phyloP scores from a whole-genome alignment of 768 basidiomycete genomes.

The Chiua virens region DNA sequence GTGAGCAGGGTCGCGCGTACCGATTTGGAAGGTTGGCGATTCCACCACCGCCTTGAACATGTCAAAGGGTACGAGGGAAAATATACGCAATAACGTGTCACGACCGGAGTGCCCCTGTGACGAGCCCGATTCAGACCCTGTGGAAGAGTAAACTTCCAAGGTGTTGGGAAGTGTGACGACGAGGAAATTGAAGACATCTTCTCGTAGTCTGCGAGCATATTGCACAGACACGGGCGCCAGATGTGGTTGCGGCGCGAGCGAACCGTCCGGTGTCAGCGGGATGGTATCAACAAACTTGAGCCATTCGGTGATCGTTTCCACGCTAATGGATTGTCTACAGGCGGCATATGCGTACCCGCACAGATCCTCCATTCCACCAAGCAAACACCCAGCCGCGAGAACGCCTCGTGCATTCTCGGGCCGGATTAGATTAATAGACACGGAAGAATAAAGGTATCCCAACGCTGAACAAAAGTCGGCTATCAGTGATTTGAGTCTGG shows the following conservation, averaged over 20 bases:
- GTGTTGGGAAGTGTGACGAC: constrained; percentile 70
- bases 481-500: constrained; percentile 16
- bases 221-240: constrained; percentile 67
- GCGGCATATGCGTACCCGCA: constrained; percentile 76
- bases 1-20: constrained; percentile 36
- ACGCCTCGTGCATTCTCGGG: constrained; percentile 82
- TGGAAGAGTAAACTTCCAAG: constrained; percentile 52
- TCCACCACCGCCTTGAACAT: constrained; percentile 83
- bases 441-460: constrained; percentile 77
- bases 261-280: constrained; percentile 49
- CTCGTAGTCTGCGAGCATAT: constrained; percentile 72
- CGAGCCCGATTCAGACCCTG: constrained; percentile 38
- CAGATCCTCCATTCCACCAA: constrained; percentile 87
- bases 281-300: constrained; percentile 70
- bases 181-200: constrained; percentile 79
- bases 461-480: constrained; percentile 49
- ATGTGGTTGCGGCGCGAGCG: constrained; percentile 42
- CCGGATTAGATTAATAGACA: constrained; percentile 65
- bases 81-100: constrained; percentile 71
- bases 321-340: constrained; percentile 72
- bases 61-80: constrained; percentile 81
- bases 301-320: constrained; percentile 76
- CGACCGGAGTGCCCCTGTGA: constrained; percentile 46
- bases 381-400: constrained; percentile 79
- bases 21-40: constrained; percentile 77